phyloP scores from a whole-genome alignment of 1,284 basidiomycete species.

The Tilletia setariae region DNA sequence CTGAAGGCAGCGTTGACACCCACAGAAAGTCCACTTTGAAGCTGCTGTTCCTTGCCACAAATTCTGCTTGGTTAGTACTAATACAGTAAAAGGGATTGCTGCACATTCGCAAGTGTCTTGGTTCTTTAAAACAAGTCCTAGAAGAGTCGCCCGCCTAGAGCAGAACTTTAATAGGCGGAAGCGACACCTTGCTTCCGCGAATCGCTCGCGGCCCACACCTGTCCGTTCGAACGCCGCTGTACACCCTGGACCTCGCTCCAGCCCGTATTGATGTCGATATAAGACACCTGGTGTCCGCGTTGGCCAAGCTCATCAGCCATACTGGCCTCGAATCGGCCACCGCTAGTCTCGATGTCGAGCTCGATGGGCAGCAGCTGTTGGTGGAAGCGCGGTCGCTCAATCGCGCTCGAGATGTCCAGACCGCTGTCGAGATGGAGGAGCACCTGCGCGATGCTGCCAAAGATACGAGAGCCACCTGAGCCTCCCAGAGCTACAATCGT shows the following conservation, averaged over 20 bases:
- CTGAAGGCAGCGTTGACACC: no score
- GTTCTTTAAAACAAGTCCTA: no score
- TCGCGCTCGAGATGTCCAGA: slow-evolving; percentile 71
- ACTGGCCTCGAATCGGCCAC: slow-evolving; percentile 24
- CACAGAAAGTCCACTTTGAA: no score
- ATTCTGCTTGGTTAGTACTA: no score
- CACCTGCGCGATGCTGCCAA: slow-evolving; percentile 74
- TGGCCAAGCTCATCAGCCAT: slow-evolving; percentile 28
- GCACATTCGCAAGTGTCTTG: no score
- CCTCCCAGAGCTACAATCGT: slow-evolving; percentile 68
- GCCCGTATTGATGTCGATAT: slow-evolving; percentile 41
- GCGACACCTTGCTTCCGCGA: slow-evolving; percentile 45
- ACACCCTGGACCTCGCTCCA: slow-evolving; percentile 44
- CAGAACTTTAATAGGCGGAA: slow-evolving; percentile 36
- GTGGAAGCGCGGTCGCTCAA: slow-evolving; percentile 85
- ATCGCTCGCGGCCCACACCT: slow-evolving; percentile 39
- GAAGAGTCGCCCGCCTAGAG: no score
- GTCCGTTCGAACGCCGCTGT: slow-evolving; percentile 18
- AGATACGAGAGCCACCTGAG: slow-evolving; percentile 81
- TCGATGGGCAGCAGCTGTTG: slow-evolving; percentile 63
- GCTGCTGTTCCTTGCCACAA: no score
- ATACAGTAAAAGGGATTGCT: no score
- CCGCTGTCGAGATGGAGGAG: slow-evolving; percentile 79
- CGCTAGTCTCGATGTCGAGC: slow-evolving; percentile 37
- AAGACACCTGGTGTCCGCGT: slow-evolving; percentile 33